Evolutionary conservation across 2,329 filamentous ascomycete species (phyloP).

Genomic region (Diaporthe sp.): DNA sequence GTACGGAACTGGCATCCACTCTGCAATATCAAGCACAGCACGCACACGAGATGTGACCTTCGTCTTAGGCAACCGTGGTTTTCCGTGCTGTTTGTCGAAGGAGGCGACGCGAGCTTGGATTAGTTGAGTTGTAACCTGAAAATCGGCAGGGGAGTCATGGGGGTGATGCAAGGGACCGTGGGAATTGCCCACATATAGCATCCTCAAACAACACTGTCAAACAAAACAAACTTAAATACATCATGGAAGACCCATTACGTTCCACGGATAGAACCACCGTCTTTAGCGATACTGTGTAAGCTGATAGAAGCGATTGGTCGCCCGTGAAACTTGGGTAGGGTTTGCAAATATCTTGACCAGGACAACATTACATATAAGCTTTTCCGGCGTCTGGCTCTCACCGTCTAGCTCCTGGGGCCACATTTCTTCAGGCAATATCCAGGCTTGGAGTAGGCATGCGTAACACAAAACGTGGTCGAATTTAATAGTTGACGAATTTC

Average conservation of each 20-base stretch:
- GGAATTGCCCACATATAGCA: neutral
- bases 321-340: neutral
- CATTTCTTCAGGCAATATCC: neutral
- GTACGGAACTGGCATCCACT: neutral
- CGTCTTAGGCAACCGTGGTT: too few species aligned
- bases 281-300: neutral
- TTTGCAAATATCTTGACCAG: neutral
- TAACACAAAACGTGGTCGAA: too few species aligned
- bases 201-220: neutral
- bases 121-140: neutral
- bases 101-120: too few species aligned
- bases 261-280: too few species aligned
- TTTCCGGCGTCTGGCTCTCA: neutral
- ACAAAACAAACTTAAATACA: neutral
- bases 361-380: neutral
- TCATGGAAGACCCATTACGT: neutral
- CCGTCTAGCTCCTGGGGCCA: neutral
- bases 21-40: neutral
- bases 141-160: too few species aligned
- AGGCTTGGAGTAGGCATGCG: too few species aligned
- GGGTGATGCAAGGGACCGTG: neutral
- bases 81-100: neutral
- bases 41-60: too few species aligned
- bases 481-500: neutral
- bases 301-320: conserved; percentile 3